Evolutionary conservation across 116 monocot species (phyloP).

Genomic region (Papilionanthe hybrid): DNA sequence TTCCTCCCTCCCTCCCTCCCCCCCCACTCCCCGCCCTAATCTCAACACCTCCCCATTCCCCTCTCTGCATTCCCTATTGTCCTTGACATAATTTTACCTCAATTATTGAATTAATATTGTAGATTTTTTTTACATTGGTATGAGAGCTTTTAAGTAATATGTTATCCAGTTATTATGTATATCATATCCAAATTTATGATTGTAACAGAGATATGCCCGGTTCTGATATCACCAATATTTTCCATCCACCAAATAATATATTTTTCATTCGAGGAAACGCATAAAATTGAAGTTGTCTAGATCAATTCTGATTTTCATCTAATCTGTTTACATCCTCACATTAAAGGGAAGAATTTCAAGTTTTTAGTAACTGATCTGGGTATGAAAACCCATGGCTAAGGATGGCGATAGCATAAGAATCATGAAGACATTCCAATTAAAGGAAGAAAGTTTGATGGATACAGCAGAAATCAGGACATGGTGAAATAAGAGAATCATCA

Average conservation of each 20-base stretch:
- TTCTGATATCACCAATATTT: not conserved
- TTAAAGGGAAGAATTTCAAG: not conserved
- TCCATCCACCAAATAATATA: slow-evolving; percentile 1
- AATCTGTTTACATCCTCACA: not conserved
- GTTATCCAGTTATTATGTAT: not conserved
- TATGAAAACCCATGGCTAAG: not conserved
- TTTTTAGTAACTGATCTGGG: not conserved
- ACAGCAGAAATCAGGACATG: not conserved
- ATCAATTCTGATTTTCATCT: slow-evolving; percentile 4
- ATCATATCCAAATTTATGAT: not conserved
- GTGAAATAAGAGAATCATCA: not conserved
- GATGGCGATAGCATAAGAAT: not conserved
- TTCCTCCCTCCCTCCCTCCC: not conserved
- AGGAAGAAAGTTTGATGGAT: not conserved
- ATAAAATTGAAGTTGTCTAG: not conserved
- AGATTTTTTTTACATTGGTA: not conserved
- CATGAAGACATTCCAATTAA: not conserved
- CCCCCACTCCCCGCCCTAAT: not conserved
- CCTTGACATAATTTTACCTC: not conserved
- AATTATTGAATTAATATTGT: not conserved
- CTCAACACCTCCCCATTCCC: not conserved
- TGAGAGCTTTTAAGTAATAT: not conserved
- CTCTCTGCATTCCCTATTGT: not conserved
- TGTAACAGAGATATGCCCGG: no score
- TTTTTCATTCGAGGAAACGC: not conserved